Evolutionary conservation across 768 basidiomycete genomes (phyloP).

Genomic region (Boletus sp.): DNA sequence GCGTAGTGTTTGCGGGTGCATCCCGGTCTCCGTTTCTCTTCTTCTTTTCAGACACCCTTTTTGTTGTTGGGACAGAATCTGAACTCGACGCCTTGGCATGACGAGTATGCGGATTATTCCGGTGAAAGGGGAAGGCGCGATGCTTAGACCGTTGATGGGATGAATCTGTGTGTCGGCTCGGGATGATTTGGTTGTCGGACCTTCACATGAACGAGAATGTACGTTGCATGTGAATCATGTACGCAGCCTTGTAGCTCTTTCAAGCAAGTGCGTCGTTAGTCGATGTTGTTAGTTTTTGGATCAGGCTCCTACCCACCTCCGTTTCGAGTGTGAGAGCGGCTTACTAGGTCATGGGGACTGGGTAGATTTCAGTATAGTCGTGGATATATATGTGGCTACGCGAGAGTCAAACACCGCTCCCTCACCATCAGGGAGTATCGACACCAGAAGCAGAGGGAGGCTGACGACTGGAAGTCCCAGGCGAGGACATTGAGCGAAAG

Average conservation of each 20-base stretch:
- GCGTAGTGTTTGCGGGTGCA: slow-evolving; percentile 92
- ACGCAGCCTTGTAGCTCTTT: not conserved
- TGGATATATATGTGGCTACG: no score
- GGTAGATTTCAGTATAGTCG: no score
- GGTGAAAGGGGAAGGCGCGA: slow-evolving; percentile 9
- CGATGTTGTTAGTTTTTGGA: not conserved
- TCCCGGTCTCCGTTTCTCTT: not conserved
- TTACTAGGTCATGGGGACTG: no score
- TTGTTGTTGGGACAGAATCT: slow-evolving; percentile 57
- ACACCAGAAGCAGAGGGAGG: not conserved
- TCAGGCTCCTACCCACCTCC: no score
- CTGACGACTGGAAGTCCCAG: not conserved
- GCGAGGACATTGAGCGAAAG: not conserved
- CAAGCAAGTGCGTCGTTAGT: not conserved
- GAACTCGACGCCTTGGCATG: slow-evolving; percentile 84
- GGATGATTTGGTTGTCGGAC: not conserved
- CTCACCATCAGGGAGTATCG: no score
- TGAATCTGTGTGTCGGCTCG: not conserved
- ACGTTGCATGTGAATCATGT: not conserved
- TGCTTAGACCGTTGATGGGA: not conserved
- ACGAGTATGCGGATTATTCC: slow-evolving; percentile 80
- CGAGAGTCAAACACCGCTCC: no score
- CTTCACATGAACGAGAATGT: not conserved
- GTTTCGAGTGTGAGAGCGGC: no score
- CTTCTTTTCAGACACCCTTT: not conserved